phyloP scores from a whole-genome alignment of 768 basidiomycete species.

The Russula vinacea region DNA sequence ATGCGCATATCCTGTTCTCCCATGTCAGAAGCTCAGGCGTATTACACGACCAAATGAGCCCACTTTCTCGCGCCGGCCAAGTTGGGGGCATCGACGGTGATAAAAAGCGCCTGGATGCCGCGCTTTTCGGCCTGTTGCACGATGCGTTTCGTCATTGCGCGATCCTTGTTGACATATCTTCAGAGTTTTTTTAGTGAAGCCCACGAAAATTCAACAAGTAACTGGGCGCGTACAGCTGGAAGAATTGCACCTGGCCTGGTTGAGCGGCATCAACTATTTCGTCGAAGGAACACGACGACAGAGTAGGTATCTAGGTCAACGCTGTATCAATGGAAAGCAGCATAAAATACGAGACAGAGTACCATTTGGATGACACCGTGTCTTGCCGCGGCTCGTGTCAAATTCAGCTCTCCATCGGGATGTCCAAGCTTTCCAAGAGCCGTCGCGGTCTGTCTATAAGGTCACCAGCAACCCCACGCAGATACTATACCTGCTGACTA shows the following conservation, averaged over 20 bases:
- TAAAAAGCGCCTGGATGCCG: slow-evolving; percentile 91
- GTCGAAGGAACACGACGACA: slow-evolving; percentile 94
- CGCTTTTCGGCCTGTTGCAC: slow-evolving; percentile 88
- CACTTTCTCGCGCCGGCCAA: slow-evolving; percentile 87
- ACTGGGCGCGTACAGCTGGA: slow-evolving; percentile 63
- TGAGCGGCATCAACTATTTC: slow-evolving; percentile 86
- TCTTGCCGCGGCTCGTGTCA: slow-evolving; percentile 86
- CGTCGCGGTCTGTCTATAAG: slow-evolving; percentile 57
- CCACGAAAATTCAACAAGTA: not conserved
- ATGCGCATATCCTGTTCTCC: slow-evolving; percentile 84
- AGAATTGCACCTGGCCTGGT: slow-evolving; percentile 76
- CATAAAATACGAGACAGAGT: not conserved
- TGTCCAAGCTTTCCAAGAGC: slow-evolving; percentile 93
- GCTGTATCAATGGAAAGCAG: not conserved
- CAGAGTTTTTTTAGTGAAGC: slow-evolving; percentile 13
- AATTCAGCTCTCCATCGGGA: slow-evolving; percentile 88
- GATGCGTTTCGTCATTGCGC: slow-evolving; percentile 76
- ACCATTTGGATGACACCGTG: slow-evolving; percentile 76
- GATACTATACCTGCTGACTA: slow-evolving; percentile 44
- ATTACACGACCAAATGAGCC: not conserved
- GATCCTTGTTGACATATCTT: slow-evolving; percentile 90
- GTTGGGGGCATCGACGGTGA: slow-evolving; percentile 96
- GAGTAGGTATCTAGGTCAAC: slow-evolving; percentile 74
- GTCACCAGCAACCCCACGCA: not conserved
- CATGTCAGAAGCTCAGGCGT: slow-evolving; percentile 5